These are phyloP conservation scores for Fusarium begoniae DNA, from an alignment of 2,329 filamentous ascomycete species.

Conservation along the genomic window DNA sequence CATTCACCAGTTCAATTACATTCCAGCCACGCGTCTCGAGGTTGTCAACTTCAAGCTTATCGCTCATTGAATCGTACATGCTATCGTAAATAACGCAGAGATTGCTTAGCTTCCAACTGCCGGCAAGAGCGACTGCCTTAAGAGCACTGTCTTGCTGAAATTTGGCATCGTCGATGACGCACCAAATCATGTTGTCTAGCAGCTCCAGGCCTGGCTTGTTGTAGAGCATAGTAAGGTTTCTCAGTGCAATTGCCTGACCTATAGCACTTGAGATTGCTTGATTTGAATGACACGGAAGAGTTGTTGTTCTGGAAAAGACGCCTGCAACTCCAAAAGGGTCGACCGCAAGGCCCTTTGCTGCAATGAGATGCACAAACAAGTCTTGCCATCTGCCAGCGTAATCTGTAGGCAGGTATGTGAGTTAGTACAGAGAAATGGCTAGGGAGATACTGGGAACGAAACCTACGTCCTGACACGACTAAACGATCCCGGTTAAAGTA, in stretches of 20 bases:
- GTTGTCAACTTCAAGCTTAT: not conserved
- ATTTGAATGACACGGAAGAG: not conserved
- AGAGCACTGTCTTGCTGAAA: not conserved
- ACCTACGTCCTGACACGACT: not conserved
- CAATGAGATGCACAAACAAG: not conserved
- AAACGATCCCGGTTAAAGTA: not conserved
- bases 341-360: not conserved
- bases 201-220: not conserved
- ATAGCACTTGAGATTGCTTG: not conserved
- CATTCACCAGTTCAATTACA: not conserved
- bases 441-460: not conserved
- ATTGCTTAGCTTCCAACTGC: not conserved
- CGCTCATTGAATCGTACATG: not conserved
- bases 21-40: not conserved
- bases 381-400: not conserved
- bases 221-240: not conserved
- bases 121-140: not conserved
- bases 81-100: not conserved
- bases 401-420: not conserved
- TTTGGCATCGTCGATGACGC: not conserved
- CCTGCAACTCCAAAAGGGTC: not conserved
- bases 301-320: not conserved
- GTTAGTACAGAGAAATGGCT: not conserved
- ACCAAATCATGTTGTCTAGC: not conserved
- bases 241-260: not conserved